A percentile compares a stretch with the other conserved stretches of the same genome.
Evolutionary conservation across 2,329 filamentous ascomycete species (phyloP).

Genomic region (Fusarium duplospermum): DNA sequence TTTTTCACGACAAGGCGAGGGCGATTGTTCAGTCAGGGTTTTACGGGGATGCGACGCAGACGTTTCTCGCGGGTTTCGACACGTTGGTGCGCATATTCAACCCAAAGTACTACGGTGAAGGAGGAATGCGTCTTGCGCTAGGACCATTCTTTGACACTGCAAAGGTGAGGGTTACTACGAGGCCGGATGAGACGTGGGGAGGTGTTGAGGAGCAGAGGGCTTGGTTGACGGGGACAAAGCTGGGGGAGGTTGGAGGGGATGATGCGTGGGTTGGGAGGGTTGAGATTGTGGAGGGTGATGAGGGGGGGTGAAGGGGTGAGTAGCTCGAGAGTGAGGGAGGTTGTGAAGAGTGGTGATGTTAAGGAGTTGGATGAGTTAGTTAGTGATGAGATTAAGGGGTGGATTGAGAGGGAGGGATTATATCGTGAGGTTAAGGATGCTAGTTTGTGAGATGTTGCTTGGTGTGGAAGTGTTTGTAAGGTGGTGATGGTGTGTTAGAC

Average conservation of each 20-base stretch:
- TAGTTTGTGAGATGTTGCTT: neutral
- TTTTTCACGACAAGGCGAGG: conserved; percentile 77
- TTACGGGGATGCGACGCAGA: conserved; percentile 62
- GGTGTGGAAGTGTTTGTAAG: neutral
- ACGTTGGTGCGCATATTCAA: conserved; percentile 79
- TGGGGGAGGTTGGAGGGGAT: conserved; percentile 66
- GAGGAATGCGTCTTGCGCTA: conserved; percentile 64
- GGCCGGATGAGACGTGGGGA: conserved; percentile 72
- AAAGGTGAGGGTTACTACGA: conserved; percentile 71
- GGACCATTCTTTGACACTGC: conserved; percentile 73
- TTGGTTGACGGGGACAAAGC: conserved; percentile 60
- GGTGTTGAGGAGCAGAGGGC: conserved; percentile 53
- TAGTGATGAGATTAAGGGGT: conserved; percentile 65
- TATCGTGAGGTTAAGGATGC: conserved; percentile 58
- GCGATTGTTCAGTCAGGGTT: conserved; percentile 63
- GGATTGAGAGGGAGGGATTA: conserved; percentile 66
- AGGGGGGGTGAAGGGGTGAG: conserved; percentile 61
- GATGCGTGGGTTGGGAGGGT: conserved; percentile 70
- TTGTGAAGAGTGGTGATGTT: conserved; percentile 60
- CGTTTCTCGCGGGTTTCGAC: conserved; percentile 81
- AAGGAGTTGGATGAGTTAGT: conserved; percentile 63
- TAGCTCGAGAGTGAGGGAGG: conserved; percentile 72
- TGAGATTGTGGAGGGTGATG: conserved; percentile 65
- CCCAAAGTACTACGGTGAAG: conserved; percentile 73
- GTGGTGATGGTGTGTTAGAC: neutral